Evolutionary conservation across 2,329 filamentous ascomycete species (phyloP), one percentile per base, ranked within the genome.

Genomic region (Cytospora leucostoma): DNA sequence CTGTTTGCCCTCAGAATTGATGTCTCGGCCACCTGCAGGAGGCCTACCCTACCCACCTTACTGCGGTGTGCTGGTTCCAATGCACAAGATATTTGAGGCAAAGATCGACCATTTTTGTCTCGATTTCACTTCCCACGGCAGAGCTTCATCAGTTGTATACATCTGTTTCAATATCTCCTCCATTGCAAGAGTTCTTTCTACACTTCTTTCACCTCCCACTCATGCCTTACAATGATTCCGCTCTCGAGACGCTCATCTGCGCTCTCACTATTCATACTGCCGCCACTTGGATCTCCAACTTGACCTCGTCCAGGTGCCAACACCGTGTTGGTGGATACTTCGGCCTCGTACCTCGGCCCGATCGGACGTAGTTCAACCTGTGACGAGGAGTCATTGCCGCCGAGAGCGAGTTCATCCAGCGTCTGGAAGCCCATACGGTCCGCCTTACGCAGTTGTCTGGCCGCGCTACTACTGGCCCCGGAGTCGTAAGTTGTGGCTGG

Each of bases 21-120:
- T 33, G 17, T 13, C 50, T n/a, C 53, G 15, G 51, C 51, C 37
- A 34, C 19, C 58, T 61, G 59, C 59, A 35, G 10, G 59, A 61
- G 59, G 59, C 59, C 51, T 17, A 12, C 50, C 58, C 27, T 27
- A 27, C 27, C 27, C 4, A 27, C 2, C 27, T 27, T 27, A 4
- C 27, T 27, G 27, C 27, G 12, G 7, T 37, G 38, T 5, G 15
- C 34, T 32, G n/a, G n/a, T 17, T 17, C 15, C 38, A 15, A 13
- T 27, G 27, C 27, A 27, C 27, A 27, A 27, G 27, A 27, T 4
- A 27, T 27, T 27, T 27, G 27, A 27, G 27, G 27, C 27, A 27
- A 27, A 27, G 27, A 27, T 27, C 27, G 27, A 27, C 27, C 27
- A 27, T 27, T 3, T 27, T 27, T 27, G 27, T 27, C 27, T 27